These are phyloP conservation scores for Powellomyces hirtus DNA, from an alignment of 192 early-diverging fungal genomes.

Conservation along the genomic window DNA sequence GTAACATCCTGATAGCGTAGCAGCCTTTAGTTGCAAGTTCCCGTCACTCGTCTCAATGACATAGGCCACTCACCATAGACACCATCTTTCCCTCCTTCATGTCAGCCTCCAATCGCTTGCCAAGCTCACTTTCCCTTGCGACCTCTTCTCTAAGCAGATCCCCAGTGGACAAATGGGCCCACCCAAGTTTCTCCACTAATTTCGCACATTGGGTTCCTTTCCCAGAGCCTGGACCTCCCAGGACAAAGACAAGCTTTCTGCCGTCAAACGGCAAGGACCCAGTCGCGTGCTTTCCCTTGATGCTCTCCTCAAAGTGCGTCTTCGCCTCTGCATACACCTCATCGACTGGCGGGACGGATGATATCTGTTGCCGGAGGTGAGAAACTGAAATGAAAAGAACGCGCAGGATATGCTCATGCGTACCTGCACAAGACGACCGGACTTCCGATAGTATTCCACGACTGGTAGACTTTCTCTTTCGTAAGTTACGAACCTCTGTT, in stretches of 20 bases:
- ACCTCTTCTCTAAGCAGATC: conserved; percentile 61
- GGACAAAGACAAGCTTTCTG: conserved; percentile 46
- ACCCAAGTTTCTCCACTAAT: conserved; percentile 42
- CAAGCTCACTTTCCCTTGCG: conserved; percentile 39
- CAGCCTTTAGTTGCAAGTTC: not conserved
- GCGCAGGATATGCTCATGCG: not conserved
- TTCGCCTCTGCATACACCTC: conserved; percentile 37
- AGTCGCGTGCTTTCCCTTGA: not conserved
- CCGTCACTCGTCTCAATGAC: no score
- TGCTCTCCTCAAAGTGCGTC: conserved; percentile 15
- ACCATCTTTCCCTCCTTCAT: conserved; percentile 68
- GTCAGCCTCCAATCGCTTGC: conserved; percentile 35
- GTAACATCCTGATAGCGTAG: conserved; percentile 31
- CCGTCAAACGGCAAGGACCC: conserved; percentile 31
- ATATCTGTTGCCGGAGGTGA: no score
- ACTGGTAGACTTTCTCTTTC: conserved; percentile 49
- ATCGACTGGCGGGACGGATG: conserved; percentile 35
- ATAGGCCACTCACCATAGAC: conserved; percentile 42
- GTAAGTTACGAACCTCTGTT: conserved; percentile 50
- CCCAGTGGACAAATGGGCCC: conserved; percentile 56
- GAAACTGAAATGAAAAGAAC: not conserved
- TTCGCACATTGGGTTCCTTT: conserved; percentile 59
- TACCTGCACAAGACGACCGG: not conserved
- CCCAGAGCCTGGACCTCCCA: conserved; percentile 50
- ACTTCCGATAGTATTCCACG: conserved; percentile 40